phyloP scores from a whole-genome alignment of 2,329 filamentous ascomycete genomes.

The Fusarium liriodendri region DNA sequence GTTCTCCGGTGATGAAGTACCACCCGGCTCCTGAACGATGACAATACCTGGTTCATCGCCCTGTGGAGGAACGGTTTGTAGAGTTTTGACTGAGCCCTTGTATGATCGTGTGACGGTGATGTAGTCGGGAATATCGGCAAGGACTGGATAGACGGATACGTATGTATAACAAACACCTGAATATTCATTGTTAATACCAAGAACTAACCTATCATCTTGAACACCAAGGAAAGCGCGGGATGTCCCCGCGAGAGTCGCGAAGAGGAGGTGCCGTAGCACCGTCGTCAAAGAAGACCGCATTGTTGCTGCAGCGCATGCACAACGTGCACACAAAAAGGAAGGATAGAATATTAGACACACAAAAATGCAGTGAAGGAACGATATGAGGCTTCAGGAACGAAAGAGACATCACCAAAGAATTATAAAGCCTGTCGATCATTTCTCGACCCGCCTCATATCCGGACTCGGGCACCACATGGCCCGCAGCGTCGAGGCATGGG shows the following conservation, averaged over 20 bases:
- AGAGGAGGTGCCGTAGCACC: constrained; percentile 15
- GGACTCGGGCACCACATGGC: constrained; percentile 9
- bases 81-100: constrained; percentile 27
- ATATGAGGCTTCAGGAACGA: neutral
- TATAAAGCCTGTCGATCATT: constrained; percentile 23
- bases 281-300: constrained; percentile 21
- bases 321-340: constrained; percentile 9
- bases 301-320: neutral
- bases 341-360: neutral
- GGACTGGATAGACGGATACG: constrained; percentile 40
- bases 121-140: constrained; percentile 31
- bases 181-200: constrained; percentile 35
- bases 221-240: constrained; percentile 21
- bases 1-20: constrained; percentile 20
- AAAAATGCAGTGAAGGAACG: neutral
- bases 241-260: constrained; percentile 13
- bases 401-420: neutral
- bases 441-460: constrained; percentile 8
- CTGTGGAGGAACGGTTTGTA: constrained; percentile 35
- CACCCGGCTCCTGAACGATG: constrained; percentile 32
- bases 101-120: constrained; percentile 38
- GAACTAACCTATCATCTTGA: constrained; percentile 36
- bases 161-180: constrained; percentile 43
- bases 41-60: constrained; percentile 33
- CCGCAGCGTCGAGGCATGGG: neutral